Evolutionary conservation across 352 stramenopile genomes (phyloP), one percentile per base, ranked within the genome.

Genomic region (Albugo laibachii): DNA sequence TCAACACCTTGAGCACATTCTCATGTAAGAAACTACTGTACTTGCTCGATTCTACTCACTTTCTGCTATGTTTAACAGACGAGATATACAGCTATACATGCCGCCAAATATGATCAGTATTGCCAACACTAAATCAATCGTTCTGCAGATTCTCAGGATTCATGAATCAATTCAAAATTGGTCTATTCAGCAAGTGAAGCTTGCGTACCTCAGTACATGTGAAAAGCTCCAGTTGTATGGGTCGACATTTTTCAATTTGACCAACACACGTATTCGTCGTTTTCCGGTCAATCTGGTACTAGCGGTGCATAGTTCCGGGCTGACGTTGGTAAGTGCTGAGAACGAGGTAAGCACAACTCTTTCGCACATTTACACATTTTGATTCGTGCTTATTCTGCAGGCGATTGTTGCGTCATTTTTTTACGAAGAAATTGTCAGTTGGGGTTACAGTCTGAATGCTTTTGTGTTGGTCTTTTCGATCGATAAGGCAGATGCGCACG

Each of bases 401-500:
- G 50, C 80, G 13, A 43, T 43, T 3, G 8, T 24, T 8, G 24
- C 24, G 24, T 31, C 24, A 31, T 83, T 77, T 50, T 52, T 62
- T 13, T 89, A 86, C 49, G 57, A 56, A 15, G 65, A 82, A 20
- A 65, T 92, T 38, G 65, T 67, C 10, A 89, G 54, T 19, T 92
- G 79, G 79, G 76, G 79, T 4, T 82, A 88, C 53, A 84, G 65
- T 35, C 48, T 60, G 21, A 83, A 71, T 36, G 73, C 69, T 4
- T 92, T 92, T 55, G 79, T 92, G 13, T 73, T 92, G 47, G 75
- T 80, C 13, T 65, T 71, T 5, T 56, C 43, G 1, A 41, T 43
- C 38, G 38, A 47, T 12, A 49, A 49, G 0, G 54, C 71, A 48
- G 50, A 75, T 27, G 24, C 24, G 3, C 24, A 31, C 24, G 24